Conservation (phyloP, 192 early-diverging fungal species). For the Coemansia reversa region DNA sequence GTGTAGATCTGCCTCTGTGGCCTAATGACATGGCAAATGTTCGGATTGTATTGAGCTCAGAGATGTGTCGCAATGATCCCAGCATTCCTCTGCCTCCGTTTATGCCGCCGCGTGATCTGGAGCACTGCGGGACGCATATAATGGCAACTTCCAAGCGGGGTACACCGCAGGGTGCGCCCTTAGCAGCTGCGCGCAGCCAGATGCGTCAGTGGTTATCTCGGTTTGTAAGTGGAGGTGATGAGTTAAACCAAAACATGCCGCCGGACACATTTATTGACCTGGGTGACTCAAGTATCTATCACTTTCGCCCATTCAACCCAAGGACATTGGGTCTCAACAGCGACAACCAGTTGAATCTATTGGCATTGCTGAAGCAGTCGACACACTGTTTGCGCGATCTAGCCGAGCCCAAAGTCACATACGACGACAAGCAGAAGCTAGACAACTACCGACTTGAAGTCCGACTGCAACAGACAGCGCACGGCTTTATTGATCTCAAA, state of each 20-base stretch:
- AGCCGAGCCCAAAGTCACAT: constrained; percentile 16
- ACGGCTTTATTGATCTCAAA: constrained; percentile 27
- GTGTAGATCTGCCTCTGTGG: constrained; percentile 42
- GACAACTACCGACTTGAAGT: constrained; percentile 45
- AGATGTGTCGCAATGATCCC: constrained; percentile 31
- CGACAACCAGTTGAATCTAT: constrained; percentile 22
- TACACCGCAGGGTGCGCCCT: neutral
- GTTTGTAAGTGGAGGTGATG: constrained; percentile 18
- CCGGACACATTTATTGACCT: constrained; percentile 33
- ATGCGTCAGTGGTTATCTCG: constrained; percentile 47
- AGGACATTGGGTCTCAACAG: constrained; percentile 3
- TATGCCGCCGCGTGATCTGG: constrained; percentile 30
- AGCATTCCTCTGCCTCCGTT: constrained; percentile 35
- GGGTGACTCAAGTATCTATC: constrained; percentile 39
- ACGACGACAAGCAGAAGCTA: constrained; percentile 20
- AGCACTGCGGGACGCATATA: constrained; percentile 43
- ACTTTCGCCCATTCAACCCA: constrained; percentile 22
- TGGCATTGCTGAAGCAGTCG: constrained; percentile 3
- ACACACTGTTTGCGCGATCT: constrained; percentile 21
- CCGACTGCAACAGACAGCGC: constrained; percentile 23
- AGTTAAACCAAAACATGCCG: neutral
- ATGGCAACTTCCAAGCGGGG: constrained; percentile 20
- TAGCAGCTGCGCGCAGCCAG: constrained; percentile 13
- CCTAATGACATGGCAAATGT: constrained; percentile 32
- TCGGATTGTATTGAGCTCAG: constrained; percentile 37